Percentiles rank a stretch among this genome's conserved stretches.
These are phyloP conservation scores for Salvia hispanica DNA, from an alignment of 257 asterid genomes.

Conservation along the genomic window DNA sequence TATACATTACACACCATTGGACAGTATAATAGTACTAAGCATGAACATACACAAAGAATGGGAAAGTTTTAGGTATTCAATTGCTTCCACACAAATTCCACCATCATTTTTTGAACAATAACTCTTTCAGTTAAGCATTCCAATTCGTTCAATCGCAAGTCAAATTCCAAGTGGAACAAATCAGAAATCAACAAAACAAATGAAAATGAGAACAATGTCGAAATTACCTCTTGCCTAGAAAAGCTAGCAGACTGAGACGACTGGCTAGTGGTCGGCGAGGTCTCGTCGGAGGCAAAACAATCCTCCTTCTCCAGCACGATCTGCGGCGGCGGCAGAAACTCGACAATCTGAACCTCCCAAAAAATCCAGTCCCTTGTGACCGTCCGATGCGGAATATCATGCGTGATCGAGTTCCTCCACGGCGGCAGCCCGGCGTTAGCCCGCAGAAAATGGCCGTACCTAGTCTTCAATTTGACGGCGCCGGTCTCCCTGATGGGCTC, in stretches of 20 bases:
- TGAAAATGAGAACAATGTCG: background rate
- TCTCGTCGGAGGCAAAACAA: slow-evolving; percentile 55
- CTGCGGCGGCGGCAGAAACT: slow-evolving; percentile 40
- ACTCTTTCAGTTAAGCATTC: background rate
- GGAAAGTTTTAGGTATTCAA: background rate
- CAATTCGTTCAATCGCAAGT: background rate
- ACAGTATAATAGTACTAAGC: too few species aligned
- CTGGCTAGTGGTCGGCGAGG: slow-evolving; percentile 55
- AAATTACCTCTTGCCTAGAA: slow-evolving; percentile 70
- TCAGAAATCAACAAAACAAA: background rate
- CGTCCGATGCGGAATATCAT: slow-evolving; percentile 85
- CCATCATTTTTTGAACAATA: slow-evolving; percentile 3
- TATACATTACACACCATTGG: background rate
- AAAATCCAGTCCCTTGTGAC: slow-evolving; percentile 76
- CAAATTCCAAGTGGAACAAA: background rate
- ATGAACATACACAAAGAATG: too few species aligned
- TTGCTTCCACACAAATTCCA: background rate
- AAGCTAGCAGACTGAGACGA: slow-evolving; percentile 61
- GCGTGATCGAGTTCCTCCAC: slow-evolving; percentile 92
- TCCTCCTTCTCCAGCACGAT: slow-evolving; percentile 44
- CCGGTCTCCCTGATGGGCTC: slow-evolving; percentile 77
- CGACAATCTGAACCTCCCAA: slow-evolving; percentile 88
- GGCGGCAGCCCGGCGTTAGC: slow-evolving; percentile 94
- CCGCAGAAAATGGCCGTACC: slow-evolving; percentile 83
- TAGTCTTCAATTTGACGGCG: slow-evolving; percentile 73